phyloP scores from a whole-genome alignment of 306 rosid species.

The Ormosia emarginata region DNA sequence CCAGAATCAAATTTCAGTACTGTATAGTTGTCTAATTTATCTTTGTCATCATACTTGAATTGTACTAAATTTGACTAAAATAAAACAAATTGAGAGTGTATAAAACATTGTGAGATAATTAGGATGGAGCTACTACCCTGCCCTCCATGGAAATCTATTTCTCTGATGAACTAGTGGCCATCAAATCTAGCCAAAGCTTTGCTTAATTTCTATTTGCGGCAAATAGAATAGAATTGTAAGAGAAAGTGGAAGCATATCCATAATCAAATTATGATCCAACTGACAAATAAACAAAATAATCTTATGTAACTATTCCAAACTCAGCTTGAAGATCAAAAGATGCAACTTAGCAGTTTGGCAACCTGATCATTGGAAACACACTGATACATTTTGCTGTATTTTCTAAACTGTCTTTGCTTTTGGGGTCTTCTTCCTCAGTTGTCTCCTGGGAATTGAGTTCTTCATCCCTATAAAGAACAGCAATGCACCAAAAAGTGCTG shows the following conservation, averaged over 20 bases:
- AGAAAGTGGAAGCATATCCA: not conserved
- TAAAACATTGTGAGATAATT: too few species aligned
- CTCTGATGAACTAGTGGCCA: not conserved
- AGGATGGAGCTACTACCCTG: too few species aligned
- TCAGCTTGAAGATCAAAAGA: slow-evolving; percentile 17
- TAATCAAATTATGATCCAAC: slow-evolving; percentile 6
- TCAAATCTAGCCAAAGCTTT: not conserved
- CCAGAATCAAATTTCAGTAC: too few species aligned
- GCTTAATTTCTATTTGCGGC: not conserved
- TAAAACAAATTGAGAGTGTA: too few species aligned
- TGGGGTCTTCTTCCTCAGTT: slow-evolving; percentile 56
- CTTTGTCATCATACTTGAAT: too few species aligned
- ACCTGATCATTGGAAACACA: not conserved
- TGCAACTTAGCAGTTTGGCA: slow-evolving; percentile 8
- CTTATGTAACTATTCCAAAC: slow-evolving; percentile 20
- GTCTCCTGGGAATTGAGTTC: slow-evolving; percentile 61
- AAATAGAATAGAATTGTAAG: not conserved
- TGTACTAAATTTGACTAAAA: too few species aligned
- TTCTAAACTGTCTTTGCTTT: slow-evolving; percentile 60
- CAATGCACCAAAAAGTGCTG: slow-evolving; percentile 74
- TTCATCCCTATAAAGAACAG: slow-evolving; percentile 80
- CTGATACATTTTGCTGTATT: slow-evolving; percentile 8
- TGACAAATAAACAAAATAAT: not conserved
- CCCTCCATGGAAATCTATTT: not conserved
- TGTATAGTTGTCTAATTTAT: too few species aligned